Evolutionary conservation across 805 yeast genomes (phyloP), one percentile per base, ranked within the genome.

Genomic region (Myxozyma melibiosi): DNA sequence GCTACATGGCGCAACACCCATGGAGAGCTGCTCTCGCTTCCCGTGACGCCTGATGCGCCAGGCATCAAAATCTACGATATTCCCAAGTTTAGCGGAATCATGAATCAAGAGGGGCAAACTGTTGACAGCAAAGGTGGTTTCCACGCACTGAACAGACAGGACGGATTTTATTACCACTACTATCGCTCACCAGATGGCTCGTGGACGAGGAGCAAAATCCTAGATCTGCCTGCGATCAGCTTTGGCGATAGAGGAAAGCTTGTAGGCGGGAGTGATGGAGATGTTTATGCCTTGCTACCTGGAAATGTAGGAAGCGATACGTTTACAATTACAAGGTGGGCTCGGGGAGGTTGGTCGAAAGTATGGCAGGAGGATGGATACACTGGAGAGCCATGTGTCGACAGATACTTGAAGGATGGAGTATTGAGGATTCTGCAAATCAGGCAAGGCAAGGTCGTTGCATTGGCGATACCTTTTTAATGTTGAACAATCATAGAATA

Each of bases 61-160:
- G 48, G 34, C 3, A 41, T 51, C n/a, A 27, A 8, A 20, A 41
- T 51, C 27, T 49, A 33, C 39, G 38, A 38, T 38, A 55, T 48
- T 62, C 66, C 27, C 57, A 46, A 46, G 33, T 46, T 35, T 27
- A 24, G 42, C 22, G 51, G 65, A 1, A 65, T 65, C 6, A 65
- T 65, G 67, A 65, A 65, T 46, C 67, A 65, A 47, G 67, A 65
- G 46, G 67, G 67, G 13, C 67, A 65, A 42, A 50, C 53, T 8
- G 57, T 44, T 13, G 65, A 55, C 25, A n/a, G 34, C 1, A n/a
- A 51, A 3, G 64, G 65, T 4, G 51, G 51, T 8, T 46, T 65
- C 31, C 66, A 65, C 43, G 66, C 55, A 1, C 51, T 65, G 16
- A 65, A 64, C 25, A 39, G 67, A 41, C 61, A 60, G 30, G 31